These are phyloP conservation scores for Pascua guehoae DNA, from an alignment of 1,284 basidiomycete species.

Conservation along the genomic window DNA sequence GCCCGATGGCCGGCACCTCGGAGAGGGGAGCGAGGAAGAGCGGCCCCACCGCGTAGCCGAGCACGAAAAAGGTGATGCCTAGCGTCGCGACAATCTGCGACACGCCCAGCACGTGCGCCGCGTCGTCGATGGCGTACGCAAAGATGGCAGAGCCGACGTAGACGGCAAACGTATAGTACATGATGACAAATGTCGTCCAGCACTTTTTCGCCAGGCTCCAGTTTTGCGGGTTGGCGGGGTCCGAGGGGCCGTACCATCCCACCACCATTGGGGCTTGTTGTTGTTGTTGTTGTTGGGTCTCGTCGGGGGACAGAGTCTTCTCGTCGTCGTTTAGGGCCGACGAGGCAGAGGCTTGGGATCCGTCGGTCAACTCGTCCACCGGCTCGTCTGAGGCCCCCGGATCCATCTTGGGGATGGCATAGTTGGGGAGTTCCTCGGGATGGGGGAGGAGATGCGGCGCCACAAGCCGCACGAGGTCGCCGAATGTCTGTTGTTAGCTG, in stretches of 20 bases:
- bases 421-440: too few relatives aligned
- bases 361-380: too few relatives aligned
- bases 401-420: too few relatives aligned
- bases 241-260: constrained; percentile 62
- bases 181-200: constrained; percentile 64
- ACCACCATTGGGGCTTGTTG: constrained; percentile 44
- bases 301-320: too few relatives aligned
- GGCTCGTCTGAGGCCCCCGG: too few relatives aligned
- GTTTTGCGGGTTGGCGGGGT: constrained; percentile 65
- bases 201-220: constrained; percentile 63
- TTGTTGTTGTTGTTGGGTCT: not conserved
- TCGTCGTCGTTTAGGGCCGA: too few relatives aligned
- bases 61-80: constrained; percentile 46
- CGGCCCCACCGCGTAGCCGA: constrained; percentile 61
- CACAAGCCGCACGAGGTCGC: too few relatives aligned
- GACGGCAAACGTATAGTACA: constrained; percentile 43
- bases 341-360: too few relatives aligned
- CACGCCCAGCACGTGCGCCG: constrained; percentile 8
- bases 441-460: too few relatives aligned
- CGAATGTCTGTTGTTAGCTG: too few relatives aligned
- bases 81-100: constrained; percentile 11
- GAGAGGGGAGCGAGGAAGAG: constrained; percentile 49
- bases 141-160: constrained; percentile 15
- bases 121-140: constrained; percentile 9
- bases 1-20: constrained; percentile 37